A percentile compares a stretch with the other conserved stretches of the same genome.
These are phyloP conservation scores for Cucumis cinereus DNA, from an alignment of 306 rosid species.

Conservation along the genomic window DNA sequence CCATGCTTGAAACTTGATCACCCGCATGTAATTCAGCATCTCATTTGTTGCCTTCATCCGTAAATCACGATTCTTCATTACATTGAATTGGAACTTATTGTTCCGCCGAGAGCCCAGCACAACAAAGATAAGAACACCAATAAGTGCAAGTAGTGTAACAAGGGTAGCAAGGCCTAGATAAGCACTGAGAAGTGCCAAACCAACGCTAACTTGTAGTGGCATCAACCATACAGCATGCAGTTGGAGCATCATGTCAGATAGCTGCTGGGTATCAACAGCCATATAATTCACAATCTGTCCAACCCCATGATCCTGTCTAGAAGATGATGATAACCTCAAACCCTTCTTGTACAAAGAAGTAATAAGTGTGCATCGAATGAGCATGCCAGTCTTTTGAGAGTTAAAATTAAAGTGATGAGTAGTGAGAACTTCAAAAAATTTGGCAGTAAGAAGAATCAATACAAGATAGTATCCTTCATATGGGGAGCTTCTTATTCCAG, in stretches of 20 bases:
- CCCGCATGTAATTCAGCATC: slow-evolving; percentile 64
- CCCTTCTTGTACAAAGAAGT: slow-evolving; percentile 37
- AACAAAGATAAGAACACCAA: slow-evolving; percentile 56
- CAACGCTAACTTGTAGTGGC: slow-evolving; percentile 65
- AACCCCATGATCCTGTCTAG: slow-evolving; percentile 28
- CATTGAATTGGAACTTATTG: slow-evolving; percentile 57
- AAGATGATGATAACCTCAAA: slow-evolving; percentile 26
- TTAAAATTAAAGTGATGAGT: slow-evolving; percentile 86
- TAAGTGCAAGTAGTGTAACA: slow-evolving; percentile 29
- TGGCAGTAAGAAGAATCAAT: slow-evolving; percentile 50
- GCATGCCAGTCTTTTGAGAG: slow-evolving; percentile 57
- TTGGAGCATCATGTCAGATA: slow-evolving; percentile 69
- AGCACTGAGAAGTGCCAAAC: slow-evolving; percentile 45
- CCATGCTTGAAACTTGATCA: slow-evolving; percentile 80
- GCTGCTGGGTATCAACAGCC: slow-evolving; percentile 72
- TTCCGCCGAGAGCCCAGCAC: slow-evolving; percentile 63
- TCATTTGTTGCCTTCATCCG: slow-evolving; percentile 77
- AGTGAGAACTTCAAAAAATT: slow-evolving; percentile 59
- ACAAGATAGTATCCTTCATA: slow-evolving; percentile 72
- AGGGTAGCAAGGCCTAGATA: slow-evolving; percentile 59
- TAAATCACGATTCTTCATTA: slow-evolving; percentile 73
- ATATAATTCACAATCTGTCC: slow-evolving; percentile 57
- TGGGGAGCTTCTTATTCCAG: slow-evolving; percentile 58
- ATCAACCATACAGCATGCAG: slow-evolving; percentile 83
- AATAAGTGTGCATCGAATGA: slow-evolving; percentile 54